Base-by-base conservation (phyloP, 176 grass and related monocot genomes). In the Triticum monococcum region DNA sequence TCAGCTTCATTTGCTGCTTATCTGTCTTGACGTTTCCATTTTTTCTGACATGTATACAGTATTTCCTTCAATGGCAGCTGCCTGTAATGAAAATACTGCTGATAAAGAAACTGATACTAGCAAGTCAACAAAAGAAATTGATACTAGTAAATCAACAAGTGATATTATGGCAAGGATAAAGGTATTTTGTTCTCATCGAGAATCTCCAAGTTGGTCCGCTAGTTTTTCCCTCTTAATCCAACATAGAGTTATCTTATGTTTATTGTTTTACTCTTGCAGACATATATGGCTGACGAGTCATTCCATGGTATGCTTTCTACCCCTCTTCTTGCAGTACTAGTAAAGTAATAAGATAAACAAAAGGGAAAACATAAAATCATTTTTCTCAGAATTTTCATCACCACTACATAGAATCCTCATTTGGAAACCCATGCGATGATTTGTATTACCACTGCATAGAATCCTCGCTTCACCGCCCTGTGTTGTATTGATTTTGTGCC, bases 261-360 rank as follows among this genome's bases (percentile, higher is more conserved):
- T 72, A 54, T 16, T 18, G 17, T 59, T 59, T 22, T 59, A 35
- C 33, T 66, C 24, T 17, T 86, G 20, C 83, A 90, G 93, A 46
- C 74, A 56, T 95, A 92, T 66, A 90, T 95, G 77, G 74, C 80
- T 20, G 93, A 95, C 59, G 86, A 69, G 14, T 84, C 88, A 72
- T 95, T 95, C 81, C 88, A 92, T 68, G 93, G 93, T 95, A 90
- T 30, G 83, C 22, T 82, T 79, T 77, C 52, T 56, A 40, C 48
- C 63, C 30, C 36, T 71, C 14, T 3, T 80, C 16, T 43, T 1
- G 9, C 46, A 18, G 25, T 38, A 18, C 50, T 18, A 66, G 16
- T 79, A 45, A 41, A 41, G 40, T 41, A 80, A 22, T 41, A 80
- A 31, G 5, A 50, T 18, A 79, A 79, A 81, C 12, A 26, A 16